Base-by-base conservation (phyloP, 352 stramenopile genomes). In the Achlya hypogyna region DNA sequence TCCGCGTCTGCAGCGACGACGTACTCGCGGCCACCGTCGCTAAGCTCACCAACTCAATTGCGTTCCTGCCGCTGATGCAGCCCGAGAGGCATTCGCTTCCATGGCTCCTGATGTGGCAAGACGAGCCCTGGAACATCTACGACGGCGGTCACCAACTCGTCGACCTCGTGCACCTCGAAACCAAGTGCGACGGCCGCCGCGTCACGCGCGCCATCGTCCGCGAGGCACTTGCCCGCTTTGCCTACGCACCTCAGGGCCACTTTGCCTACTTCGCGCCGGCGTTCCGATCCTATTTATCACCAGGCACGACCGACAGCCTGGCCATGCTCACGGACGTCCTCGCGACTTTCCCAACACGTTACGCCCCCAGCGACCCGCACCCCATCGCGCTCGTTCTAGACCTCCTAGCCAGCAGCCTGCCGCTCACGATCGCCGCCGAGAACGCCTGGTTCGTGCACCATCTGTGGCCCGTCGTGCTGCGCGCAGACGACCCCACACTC, bases 401-500 rank as follows among this genome's bases (percentile, higher is more conserved):
- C 2, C 47, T 67, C 51, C 75, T 28, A 59, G 78, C 49, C 5
- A 16, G 65, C 27, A 27, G 67, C 45, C 16, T 62, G 71, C 65
- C 78, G 69, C 69, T 65, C 59, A 56, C 75, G 73, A 52, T 75
- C 89, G 60, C 88, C 69, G 71, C 62, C 79, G 47, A 86, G 83
- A 69, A 84, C 87, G 62, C 78, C 67, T 93, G 85, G 85, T 94
- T 94, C 70, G 47, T 74, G 28, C 74, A 74, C 47, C 85, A 94
- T 63, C 62, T 91, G 40, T 70, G 91, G 35, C 71, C 65, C 51
- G 86, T 84, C 42, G 62, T 84, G 14, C 63, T 89, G 56, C 77
- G 74, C 28, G 75, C 70, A 43, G 63, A 72, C 54, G 53, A 56
- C 62, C 54, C 75, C 53, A 32, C 35, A 16, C 42, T 73, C 45